These are phyloP conservation scores for Gossypium schwendimanii DNA, from an alignment of 441 rosid species.

Conservation along the genomic window DNA sequence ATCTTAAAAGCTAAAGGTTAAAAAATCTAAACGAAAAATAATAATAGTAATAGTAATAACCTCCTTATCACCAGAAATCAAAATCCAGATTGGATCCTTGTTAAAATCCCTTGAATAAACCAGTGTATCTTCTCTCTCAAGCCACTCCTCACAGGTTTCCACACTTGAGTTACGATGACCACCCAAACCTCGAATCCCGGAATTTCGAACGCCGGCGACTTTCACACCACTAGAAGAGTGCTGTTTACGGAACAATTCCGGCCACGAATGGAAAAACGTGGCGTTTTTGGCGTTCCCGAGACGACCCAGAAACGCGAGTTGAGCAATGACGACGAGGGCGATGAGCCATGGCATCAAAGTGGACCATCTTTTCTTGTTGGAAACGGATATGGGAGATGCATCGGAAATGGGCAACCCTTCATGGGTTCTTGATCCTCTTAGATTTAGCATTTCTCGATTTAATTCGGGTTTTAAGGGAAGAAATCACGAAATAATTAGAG, in stretches of 20 bases:
- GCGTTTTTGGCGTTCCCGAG: conserved; percentile 61
- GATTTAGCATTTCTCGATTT: conserved; percentile 25
- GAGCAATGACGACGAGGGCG: conserved; percentile 56
- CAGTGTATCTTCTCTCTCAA: conserved; percentile 64
- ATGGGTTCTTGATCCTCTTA: conserved; percentile 48
- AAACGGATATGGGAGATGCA: conserved; percentile 25
- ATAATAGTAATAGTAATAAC: conserved; percentile 23
- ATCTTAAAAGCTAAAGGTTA: neutral
- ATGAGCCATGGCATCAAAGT: conserved; percentile 53
- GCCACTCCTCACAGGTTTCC: conserved; percentile 66
- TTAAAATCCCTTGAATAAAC: conserved; percentile 56
- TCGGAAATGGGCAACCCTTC: conserved; percentile 30
- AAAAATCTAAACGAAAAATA: neutral
- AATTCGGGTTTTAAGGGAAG: too few relatives aligned
- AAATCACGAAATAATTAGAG: too few relatives aligned
- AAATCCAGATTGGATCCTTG: conserved; percentile 54
- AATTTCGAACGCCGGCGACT: conserved; percentile 8
- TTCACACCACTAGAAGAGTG: conserved; percentile 6
- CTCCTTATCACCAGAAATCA: conserved; percentile 45
- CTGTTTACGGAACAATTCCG: conserved; percentile 36
- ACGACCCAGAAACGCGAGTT: conserved; percentile 78
- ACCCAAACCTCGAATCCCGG: conserved; percentile 2
- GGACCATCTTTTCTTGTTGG: conserved; percentile 47
- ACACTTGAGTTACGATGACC: conserved; percentile 14
- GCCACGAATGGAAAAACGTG: conserved; percentile 55